Base-by-base conservation (phyloP, 345 rosid genomes). In the Linum usitatissimum region DNA sequence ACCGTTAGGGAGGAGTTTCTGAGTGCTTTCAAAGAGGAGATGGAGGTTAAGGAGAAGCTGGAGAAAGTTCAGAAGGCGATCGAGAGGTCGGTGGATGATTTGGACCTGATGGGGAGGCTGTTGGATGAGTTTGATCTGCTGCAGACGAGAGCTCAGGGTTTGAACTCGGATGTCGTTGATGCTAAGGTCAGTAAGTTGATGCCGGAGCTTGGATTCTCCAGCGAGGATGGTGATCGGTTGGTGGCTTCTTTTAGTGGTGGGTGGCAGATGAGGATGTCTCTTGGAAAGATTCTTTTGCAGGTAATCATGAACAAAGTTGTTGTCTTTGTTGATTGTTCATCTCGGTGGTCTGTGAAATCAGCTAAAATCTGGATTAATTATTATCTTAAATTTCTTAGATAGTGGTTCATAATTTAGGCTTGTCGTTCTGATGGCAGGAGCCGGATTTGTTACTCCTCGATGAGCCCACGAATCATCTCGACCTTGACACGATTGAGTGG, bases 221-320 rank as follows among this genome's bases (percentile, higher is more conserved):
- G 76, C 0, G 96, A 92, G 77, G 98, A 92, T 73, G 81, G 85
- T 0, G 96, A 89, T 77, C 84, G 98, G 78, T 80, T 92, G 72
- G 98, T 92, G 9, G 98, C 96, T 6, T 85, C 93, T 0, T 92
- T 89, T 68, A 92, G 98, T 57, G 75, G 98, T 63, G 98, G 98
- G 8, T 92, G 98, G 98, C 96, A 92, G 76, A 92, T 92, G 98
- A 86, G 98, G 77, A 92, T 92, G 84, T 89, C 95, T 10, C 93
- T 92, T 58, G 98, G 98, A 62, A 92, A 92, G 85, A 92, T 92
- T 66, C 74, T 92, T 75, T 77, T 92, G 74, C 96, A 92, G 98
- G 98, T 89, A 78, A 53, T 59, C 1, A 23, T 23, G 28, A 92
- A 96, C 28, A 23, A 23, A 23, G 1, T 23, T 23, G 28, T 1